Base-by-base conservation (phyloP, 2,329 filamentous ascomycete genomes). In the Aspergillus quadricinctus region DNA sequence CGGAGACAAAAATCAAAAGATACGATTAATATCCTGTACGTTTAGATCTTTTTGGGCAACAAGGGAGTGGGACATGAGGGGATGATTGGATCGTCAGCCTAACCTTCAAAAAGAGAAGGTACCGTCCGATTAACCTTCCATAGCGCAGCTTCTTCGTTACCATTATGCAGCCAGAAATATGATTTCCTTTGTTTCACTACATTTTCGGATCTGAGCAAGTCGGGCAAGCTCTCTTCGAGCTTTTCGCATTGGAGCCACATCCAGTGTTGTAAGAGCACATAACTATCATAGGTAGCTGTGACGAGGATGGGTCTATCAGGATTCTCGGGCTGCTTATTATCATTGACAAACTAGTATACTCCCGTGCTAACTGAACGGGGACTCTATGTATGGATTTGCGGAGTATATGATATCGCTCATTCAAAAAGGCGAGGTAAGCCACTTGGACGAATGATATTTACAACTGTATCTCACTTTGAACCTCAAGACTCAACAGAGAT, bases 21-120 rank as follows among this genome's bases (percentile, higher is more conserved):
- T 64, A 64, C 69, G 70, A 72, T 69, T 72, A 67, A 72, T 72
- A 73, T 72, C 69, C 70, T 72, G 70, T 73, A 73, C 69, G 69
- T 72, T 71, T 73, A 73, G 69, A 72, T 70, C 68, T 66, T 69
- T 70, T 67, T 64, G 67, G 67, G 63, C 63, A 66, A 57, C 59
- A 64, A 55, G 64, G 63, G 65, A 63, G 62, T 63, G 58, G 63
- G 60, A 65, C 66, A 63, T 60, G 64, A 65, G 60, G 59, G 63
- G 62, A 60, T 56, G 53, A 63, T 59, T 52, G 55, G 49, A 45
- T 48, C 49, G 45, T 50, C 50, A 31, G 23, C 21, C 48, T 55
- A 59, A 49, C 52, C 52, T 54, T 50, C 56, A 56, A 46, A 56
- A 56, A 50, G 23, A 55, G 48, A 55, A 27, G 49, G 53, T 56